Conservation (phyloP, 1,139 yeast species). For the Arxiozyma bovina region DNA sequence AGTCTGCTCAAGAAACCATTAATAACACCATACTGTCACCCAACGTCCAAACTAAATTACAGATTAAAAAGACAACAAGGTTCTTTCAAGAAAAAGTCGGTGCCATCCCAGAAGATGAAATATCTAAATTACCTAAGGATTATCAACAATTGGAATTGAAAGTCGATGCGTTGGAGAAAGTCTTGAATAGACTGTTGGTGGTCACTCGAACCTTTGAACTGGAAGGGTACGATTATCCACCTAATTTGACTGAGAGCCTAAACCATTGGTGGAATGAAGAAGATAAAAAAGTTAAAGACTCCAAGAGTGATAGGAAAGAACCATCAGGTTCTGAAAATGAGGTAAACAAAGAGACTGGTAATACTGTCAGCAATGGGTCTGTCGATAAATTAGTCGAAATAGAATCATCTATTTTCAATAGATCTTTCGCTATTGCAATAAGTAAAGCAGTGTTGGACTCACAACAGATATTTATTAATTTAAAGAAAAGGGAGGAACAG, state of each 20-base stretch:
- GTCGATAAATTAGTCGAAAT: conserved; percentile 42
- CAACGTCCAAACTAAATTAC: conserved; percentile 26
- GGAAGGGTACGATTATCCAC: conserved; percentile 67
- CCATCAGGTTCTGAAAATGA: not conserved
- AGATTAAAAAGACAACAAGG: conserved; percentile 26
- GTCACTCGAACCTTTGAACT: conserved; percentile 52
- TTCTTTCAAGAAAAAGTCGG: conserved; percentile 61
- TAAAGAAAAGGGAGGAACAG: conserved; percentile 27
- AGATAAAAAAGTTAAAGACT: not conserved
- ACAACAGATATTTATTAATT: conserved; percentile 20
- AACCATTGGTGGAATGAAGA: conserved; percentile 47
- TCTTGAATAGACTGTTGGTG: conserved; percentile 50
- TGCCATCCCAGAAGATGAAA: conserved; percentile 47
- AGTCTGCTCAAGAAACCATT: conserved; percentile 24
- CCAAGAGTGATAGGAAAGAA: not conserved
- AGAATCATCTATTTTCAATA: conserved; percentile 33
- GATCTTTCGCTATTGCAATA: conserved; percentile 45
- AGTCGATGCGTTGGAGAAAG: conserved; percentile 52
- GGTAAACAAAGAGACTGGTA: conserved; percentile 34
- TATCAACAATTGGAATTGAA: conserved; percentile 57
- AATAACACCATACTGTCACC: conserved; percentile 18
- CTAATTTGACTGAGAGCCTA: conserved; percentile 51
- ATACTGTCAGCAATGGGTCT: conserved; percentile 44
- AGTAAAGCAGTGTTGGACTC: conserved; percentile 39
- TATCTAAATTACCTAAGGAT: conserved; percentile 64